Base-by-base conservation (phyloP, 495 filamentous ascomycete species). In the Amniculicola lignicola region DNA sequence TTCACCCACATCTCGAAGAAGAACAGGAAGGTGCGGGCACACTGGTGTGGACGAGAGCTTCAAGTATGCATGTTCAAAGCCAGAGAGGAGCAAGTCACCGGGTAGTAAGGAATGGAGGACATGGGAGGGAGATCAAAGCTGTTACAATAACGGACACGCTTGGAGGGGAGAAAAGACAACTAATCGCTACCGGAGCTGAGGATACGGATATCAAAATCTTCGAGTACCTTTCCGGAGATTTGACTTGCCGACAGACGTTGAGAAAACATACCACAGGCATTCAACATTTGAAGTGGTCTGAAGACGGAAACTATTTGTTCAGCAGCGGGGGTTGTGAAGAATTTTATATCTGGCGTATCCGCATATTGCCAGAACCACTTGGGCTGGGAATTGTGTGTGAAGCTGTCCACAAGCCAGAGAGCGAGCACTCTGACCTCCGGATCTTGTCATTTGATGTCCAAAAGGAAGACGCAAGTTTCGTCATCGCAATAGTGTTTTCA, bases 91-190 rank as follows among this genome's bases (percentile, higher is more conserved):
- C 77, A 1, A 66, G 73, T 1, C 78, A 85, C 48, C 67, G 70
- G 21, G 69, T 82, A 0, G 62, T 95, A 1, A 81, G 82, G 23
- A 47, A 64, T 0, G 93, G 93, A 0, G 80, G 80, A 0, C 93
- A 99, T 69, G 93, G 93, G 0, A 71, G 93, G 28, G 93, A 99
- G 73, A 87, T 96, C 57, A 92, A 92, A 69, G 76, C 85, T 1
- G 72, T 84, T 55, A 82, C 87, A n/a, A 65, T 83, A 5, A 77
- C 71, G 3, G 19, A 2, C 1, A 22, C n/a, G 1, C 25, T 14
- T 2, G 16, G 43, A 7, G 43, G 21, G n/a, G n/a, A 19, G 24
- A 11, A 2, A n/a, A 51, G 23, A 25, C 63, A 66, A 27, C 23
- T 84, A 15, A 69, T 95, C 33, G 91, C 88, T 0, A 97, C 92